Evolutionary conservation across 257 asterid genomes (phyloP).

Genomic region (Echites panduratus): DNA sequence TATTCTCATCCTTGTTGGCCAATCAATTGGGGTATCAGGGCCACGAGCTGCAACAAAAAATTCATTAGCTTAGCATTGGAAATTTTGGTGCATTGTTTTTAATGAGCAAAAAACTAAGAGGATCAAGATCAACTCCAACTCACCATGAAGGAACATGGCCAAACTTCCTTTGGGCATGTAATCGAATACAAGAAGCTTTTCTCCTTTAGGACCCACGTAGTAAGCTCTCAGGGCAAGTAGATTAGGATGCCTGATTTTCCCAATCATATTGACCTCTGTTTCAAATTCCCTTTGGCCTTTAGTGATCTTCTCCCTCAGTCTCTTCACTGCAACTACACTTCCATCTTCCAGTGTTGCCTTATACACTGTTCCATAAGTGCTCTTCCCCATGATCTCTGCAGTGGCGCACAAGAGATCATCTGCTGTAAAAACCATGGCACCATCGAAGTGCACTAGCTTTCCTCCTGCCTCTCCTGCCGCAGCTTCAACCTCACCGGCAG

Average conservation of each 20-base stretch:
- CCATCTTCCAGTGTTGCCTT: constrained; percentile 92
- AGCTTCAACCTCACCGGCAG: constrained; percentile 40
- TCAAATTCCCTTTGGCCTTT: constrained; percentile 85
- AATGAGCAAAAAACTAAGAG: neutral
- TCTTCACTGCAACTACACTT: constrained; percentile 83
- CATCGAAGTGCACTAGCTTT: constrained; percentile 90
- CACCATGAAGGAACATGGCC: constrained; percentile 85
- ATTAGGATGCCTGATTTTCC: constrained; percentile 81
- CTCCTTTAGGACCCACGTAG: constrained; percentile 94
- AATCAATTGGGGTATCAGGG: constrained; percentile 66
- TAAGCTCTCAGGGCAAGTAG: constrained; percentile 89
- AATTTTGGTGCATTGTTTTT: neutral
- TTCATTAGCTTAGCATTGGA: neutral
- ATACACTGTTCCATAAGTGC: constrained; percentile 91
- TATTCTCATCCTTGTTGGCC: constrained; percentile 79
- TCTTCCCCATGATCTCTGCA: constrained; percentile 94
- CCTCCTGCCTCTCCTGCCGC: constrained; percentile 78
- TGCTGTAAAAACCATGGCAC: constrained; percentile 70
- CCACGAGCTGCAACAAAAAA: constrained; percentile 49
- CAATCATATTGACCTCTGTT: constrained; percentile 63
- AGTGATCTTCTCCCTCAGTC: constrained; percentile 87
- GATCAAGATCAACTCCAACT: neutral
- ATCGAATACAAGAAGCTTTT: constrained; percentile 87
- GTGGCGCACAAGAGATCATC: constrained; percentile 93
- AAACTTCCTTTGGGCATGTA: constrained; percentile 88